Conservation (phyloP, 176 grass and related monocot species). For the Aegilops umbellulata region DNA sequence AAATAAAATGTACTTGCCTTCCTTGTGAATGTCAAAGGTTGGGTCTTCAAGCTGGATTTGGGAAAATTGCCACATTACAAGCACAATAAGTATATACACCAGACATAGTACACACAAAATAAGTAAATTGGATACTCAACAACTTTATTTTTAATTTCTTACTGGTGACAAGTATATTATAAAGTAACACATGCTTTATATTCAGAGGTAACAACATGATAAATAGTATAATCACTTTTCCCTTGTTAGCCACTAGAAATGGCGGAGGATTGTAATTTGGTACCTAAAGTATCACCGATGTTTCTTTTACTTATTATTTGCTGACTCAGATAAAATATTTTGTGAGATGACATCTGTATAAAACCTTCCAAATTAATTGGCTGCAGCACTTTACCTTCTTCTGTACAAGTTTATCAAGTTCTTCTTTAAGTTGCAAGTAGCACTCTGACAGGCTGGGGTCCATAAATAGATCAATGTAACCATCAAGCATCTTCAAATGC, state of each 20-base stretch:
- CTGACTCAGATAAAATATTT: neutral
- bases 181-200: neutral
- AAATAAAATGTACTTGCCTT: slow-evolving; percentile 83
- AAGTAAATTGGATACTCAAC: neutral
- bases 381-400: slow-evolving; percentile 58
- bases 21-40: slow-evolving; percentile 79
- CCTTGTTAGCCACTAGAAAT: neutral
- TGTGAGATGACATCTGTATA: neutral
- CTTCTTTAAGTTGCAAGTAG: slow-evolving; percentile 85
- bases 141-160: neutral
- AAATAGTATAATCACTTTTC: neutral
- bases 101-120: neutral
- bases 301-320: neutral
- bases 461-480: slow-evolving; percentile 97
- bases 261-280: neutral
- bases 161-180: neutral
- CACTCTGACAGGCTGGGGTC: slow-evolving; percentile 85
- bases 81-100: neutral
- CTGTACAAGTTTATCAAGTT: slow-evolving; percentile 86
- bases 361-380: neutral
- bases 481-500: slow-evolving; percentile 96
- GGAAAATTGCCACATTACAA: slow-evolving; percentile 19
- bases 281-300: neutral
- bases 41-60: slow-evolving; percentile 77
- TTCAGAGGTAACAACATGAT: neutral